Base-by-base conservation (phyloP, 768 basidiomycete species). In the Lactarius deliciosus region DNA sequence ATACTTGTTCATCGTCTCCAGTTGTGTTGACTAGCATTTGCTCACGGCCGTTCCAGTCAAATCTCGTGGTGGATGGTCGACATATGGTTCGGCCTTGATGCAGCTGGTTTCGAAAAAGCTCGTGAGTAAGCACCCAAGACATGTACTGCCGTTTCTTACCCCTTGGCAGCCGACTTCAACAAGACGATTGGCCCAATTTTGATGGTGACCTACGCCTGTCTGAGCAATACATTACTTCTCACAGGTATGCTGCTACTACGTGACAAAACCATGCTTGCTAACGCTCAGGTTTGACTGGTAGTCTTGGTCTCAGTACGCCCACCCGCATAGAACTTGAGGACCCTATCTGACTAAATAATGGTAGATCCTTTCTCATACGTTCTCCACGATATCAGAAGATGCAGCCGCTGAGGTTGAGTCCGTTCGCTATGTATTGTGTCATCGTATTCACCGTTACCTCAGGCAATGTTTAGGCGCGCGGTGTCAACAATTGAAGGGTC, bases 1-100 rank as follows among this genome's bases (percentile, higher is more conserved):
- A 38, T 66, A 1, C 9, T 18, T 64, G 74, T 64, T 8, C 18
- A 18, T 34, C 47, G 57, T 9, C 38, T 60, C 28, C 11, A 30
- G 40, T 41, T 25, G 15, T 13, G 6, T 40, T 30, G 8, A 8
- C 45, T 16, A 18, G n/a, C 22, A 5, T 58, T 11, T 50, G 8
- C 38, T 60, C 40, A 41, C 40, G 3, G n/a, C n/a, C 20, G 15
- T 22, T 58, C 16, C 32, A 85, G 85, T 28, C 82, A 85, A 34
- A 92, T 96, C 62, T 87, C 89, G 0, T 97, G 94, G 94, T 96
- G 94, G 93, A 92, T 97, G 87, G 82, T 96, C 28, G 92, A 96
- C 73, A 76, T 95, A 11, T 93, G 86, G 85, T 98, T 98, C 73
- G 96, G 96, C n/a, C 82, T 98, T 7, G 96, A 98, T 76, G 93